These are phyloP conservation scores for Colletotrichum sp. DNA, from an alignment of 2,329 filamentous ascomycete genomes.

Conservation along the genomic window DNA sequence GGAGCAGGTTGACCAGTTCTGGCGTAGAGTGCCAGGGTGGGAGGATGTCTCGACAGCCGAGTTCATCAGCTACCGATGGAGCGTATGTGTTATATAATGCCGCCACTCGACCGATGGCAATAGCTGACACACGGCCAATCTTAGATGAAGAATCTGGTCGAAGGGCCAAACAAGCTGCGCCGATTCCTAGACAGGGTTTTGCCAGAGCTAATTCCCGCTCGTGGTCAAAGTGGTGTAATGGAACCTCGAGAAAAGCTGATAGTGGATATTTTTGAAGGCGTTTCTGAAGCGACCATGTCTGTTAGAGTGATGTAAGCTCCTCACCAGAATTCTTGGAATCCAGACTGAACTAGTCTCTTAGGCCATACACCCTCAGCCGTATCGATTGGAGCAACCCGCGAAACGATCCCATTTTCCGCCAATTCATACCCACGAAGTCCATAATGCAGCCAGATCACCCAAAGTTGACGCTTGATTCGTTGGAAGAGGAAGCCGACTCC, in stretches of 20 bases:
- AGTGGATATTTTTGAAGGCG: constrained; percentile 55
- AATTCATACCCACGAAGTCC: constrained; percentile 64
- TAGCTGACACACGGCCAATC: neutral
- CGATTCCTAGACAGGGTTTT: constrained; percentile 55
- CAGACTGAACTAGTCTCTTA: constrained; percentile 20
- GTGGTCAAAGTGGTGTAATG: constrained; percentile 32
- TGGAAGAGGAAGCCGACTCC: constrained; percentile 61
- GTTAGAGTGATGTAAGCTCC: constrained; percentile 56
- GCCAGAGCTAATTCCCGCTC: constrained; percentile 52
- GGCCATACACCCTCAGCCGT: constrained; percentile 62
- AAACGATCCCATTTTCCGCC: constrained; percentile 62
- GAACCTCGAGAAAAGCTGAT: constrained; percentile 58
- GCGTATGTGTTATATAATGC: constrained; percentile 42
- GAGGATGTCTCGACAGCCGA: constrained; percentile 48
- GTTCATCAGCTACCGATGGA: constrained; percentile 60
- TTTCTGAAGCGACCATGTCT: constrained; percentile 62
- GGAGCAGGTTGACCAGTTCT: constrained; percentile 44
- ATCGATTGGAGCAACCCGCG: constrained; percentile 65
- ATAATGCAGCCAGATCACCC: constrained; percentile 59
- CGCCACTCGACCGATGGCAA: neutral
- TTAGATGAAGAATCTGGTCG: constrained; percentile 54
- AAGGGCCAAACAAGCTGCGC: constrained; percentile 48
- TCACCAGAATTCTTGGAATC: neutral
- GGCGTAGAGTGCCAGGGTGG: constrained; percentile 56
- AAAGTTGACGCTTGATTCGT: constrained; percentile 58